phyloP scores from a whole-genome alignment of 345 rosid species.

The Cochlearia excelsa region DNA sequence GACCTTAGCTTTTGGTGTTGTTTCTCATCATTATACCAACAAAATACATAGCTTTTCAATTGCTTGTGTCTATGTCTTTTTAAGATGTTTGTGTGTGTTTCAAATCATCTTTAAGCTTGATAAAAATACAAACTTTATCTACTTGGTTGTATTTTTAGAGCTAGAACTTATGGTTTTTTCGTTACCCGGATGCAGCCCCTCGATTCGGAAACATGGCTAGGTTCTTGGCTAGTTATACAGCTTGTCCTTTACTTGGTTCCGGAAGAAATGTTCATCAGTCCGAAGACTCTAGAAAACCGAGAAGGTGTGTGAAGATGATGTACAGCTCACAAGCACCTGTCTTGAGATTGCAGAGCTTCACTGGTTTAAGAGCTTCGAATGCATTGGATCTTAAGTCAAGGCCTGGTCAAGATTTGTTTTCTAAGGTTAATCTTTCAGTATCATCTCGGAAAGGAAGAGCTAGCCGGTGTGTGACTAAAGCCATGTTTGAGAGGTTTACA shows the following conservation, averaged over 20 bases:
- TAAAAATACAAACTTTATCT: no score
- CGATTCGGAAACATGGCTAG: constrained; percentile 53
- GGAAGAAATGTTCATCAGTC: constrained; percentile 43
- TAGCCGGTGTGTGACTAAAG: constrained; percentile 50
- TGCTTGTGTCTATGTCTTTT: no score
- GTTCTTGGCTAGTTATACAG: constrained; percentile 54
- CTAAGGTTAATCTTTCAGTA: constrained; percentile 40
- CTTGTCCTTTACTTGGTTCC: constrained; percentile 42
- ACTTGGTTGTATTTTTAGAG: no score
- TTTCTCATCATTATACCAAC: no score
- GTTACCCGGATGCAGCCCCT: constrained; percentile 44
- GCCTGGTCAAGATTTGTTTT: constrained; percentile 45
- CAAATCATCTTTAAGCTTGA: no score
- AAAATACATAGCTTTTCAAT: no score
- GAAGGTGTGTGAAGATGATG: constrained; percentile 47
- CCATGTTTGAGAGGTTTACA: constrained; percentile 95
- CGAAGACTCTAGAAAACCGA: constrained; percentile 47
- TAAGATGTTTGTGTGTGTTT: no score
- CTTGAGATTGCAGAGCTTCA: constrained; percentile 47
- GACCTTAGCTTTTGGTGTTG: no score
- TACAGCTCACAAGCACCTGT: constrained; percentile 36
- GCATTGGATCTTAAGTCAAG: constrained; percentile 42
- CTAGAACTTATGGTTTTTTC: constrained; percentile 13
- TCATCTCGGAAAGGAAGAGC: constrained; percentile 48
- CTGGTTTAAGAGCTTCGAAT: constrained; percentile 58